Conservation (phyloP, 352 stramenopile species). For the Blastocystis sp. region DNA sequence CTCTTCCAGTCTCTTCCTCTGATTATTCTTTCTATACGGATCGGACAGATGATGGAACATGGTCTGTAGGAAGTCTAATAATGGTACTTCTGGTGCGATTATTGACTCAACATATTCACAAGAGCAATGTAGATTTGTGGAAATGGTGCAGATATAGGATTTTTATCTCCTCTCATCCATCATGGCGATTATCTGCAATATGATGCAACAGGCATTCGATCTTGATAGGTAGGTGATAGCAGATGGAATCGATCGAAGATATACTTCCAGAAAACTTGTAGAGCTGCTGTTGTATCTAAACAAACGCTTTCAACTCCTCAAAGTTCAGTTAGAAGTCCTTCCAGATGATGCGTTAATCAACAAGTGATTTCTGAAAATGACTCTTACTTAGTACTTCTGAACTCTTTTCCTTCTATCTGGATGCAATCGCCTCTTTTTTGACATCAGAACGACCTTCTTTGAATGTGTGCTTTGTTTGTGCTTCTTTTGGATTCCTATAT, state of each 20-base stretch:
- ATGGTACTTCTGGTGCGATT: neutral
- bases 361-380: neutral
- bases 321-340: neutral
- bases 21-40: constrained; percentile 11
- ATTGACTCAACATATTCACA: neutral
- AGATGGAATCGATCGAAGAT: neutral
- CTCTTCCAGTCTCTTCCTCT: neutral
- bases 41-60: neutral
- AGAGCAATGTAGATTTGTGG: neutral
- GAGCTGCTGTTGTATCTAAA: neutral
- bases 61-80: constrained; percentile 2
- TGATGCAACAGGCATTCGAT: neutral
- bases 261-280: neutral
- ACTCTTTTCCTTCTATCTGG: neutral
- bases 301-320: neutral
- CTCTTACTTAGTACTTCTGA: constrained; percentile 12
- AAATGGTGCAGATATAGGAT: neutral
- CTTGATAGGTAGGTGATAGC: neutral
- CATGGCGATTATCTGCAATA: constrained; percentile 31
- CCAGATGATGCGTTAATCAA: constrained; percentile 8
- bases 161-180: constrained; percentile 18
- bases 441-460: neutral
- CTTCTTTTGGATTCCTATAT: neutral
- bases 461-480: neutral
- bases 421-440: neutral